Percentiles rank a stretch among this genome's conserved stretches.
Evolutionary conservation across 2,329 filamentous ascomycete species (phyloP).

Genomic region (Fusarium buharicum): DNA sequence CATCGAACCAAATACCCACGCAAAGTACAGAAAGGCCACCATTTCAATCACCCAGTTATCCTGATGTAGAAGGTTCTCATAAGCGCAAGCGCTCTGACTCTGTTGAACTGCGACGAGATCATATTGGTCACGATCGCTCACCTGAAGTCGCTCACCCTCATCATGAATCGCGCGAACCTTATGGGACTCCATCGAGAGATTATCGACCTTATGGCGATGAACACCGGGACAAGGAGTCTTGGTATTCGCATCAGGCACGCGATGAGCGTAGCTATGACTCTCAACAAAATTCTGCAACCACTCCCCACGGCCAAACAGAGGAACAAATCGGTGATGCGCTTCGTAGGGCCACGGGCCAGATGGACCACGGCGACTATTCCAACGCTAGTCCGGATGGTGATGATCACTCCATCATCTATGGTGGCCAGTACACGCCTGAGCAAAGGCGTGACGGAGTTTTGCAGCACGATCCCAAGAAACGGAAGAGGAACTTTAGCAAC

Average conservation of each 20-base stretch:
- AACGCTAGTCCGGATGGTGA: conserved; percentile 66
- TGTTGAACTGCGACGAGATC: conserved; percentile 59
- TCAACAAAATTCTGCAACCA: conserved; percentile 57
- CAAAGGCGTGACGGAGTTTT: conserved; percentile 61
- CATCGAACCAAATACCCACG: conserved; percentile 53
- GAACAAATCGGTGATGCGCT: conserved; percentile 61
- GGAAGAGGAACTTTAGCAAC: conserved; percentile 89
- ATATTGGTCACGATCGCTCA: conserved; percentile 48
- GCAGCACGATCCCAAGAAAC: conserved; percentile 72
- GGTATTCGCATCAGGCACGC: conserved; percentile 60
- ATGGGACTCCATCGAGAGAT: conserved; percentile 57
- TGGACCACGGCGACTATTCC: conserved; percentile 61
- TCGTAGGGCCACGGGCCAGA: conserved; percentile 57
- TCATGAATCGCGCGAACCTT: conserved; percentile 56
- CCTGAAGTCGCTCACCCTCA: conserved; percentile 49
- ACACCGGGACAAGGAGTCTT: conserved; percentile 60
- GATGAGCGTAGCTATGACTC: conserved; percentile 62
- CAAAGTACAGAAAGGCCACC: conserved; percentile 55
- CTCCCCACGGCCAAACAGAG: conserved; percentile 59
- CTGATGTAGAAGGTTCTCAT: conserved; percentile 61
- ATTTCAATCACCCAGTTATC: conserved; percentile 54
- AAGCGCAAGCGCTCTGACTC: conserved; percentile 79
- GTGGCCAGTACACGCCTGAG: conserved; percentile 58
- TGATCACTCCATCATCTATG: conserved; percentile 57
- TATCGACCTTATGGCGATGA: conserved; percentile 59